Conservation (phyloP, 352 stramenopile species). For the Phytophthora rubi region DNA sequence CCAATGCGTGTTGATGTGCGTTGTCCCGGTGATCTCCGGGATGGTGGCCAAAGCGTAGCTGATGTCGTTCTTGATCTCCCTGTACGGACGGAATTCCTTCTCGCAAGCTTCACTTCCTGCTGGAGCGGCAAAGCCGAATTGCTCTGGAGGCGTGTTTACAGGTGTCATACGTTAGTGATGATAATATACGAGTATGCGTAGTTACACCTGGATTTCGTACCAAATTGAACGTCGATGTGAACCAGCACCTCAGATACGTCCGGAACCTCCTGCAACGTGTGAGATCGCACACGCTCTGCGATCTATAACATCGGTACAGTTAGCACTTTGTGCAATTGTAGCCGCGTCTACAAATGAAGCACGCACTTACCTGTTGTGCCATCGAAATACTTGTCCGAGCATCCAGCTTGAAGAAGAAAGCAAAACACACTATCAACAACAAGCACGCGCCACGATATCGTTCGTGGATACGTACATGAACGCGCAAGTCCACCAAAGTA, state of each 20-base stretch:
- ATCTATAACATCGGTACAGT: constrained; percentile 46
- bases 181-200: background rate
- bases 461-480: constrained; percentile 65
- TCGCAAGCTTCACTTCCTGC: constrained; percentile 42
- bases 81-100: constrained; percentile 75
- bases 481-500: constrained; percentile 83
- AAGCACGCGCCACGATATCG: background rate
- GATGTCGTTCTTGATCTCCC: constrained; percentile 78
- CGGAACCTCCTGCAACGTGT: constrained; percentile 71
- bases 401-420: constrained; percentile 51
- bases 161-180: background rate
- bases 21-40: constrained; percentile 72
- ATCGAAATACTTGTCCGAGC: constrained; percentile 84
- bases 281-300: constrained; percentile 63
- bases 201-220: constrained; percentile 29
- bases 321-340: background rate
- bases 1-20: constrained; percentile 88
- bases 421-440: background rate
- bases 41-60: constrained; percentile 64
- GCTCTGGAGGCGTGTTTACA: constrained; percentile 13
- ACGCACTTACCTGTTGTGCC: constrained; percentile 70
- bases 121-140: constrained; percentile 34
- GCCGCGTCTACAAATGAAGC: background rate
- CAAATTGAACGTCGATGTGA: constrained; percentile 81
- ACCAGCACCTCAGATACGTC: constrained; percentile 91